Evolutionary conservation across 352 stramenopile genomes (phyloP).

Genomic region (Globisporangium middletonii): DNA sequence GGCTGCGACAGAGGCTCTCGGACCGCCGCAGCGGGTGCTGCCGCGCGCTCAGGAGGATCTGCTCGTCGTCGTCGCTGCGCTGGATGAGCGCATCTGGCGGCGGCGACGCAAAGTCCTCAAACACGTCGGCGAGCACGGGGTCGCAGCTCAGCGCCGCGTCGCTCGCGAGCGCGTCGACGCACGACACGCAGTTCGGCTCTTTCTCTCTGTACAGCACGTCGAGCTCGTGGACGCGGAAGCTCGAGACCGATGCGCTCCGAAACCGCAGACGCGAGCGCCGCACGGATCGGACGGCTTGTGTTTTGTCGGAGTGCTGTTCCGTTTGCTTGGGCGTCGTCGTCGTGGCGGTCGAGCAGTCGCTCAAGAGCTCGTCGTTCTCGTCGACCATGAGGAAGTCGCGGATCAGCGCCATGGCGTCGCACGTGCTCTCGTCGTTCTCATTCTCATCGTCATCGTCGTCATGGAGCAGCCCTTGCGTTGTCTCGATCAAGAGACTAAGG

Average conservation of each 20-base stretch:
- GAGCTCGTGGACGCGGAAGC: conserved; percentile 53
- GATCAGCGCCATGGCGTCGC: conserved; percentile 40
- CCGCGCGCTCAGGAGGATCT: conserved; percentile 2
- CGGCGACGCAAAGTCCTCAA: conserved; percentile 43
- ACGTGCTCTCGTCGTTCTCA: conserved; percentile 16
- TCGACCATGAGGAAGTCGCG: conserved; percentile 67
- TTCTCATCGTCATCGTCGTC: conserved; percentile 47
- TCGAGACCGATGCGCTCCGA: conserved; percentile 32
- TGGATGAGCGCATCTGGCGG: conserved; percentile 55
- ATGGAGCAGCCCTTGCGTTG: conserved; percentile 52
- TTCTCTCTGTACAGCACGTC: conserved; percentile 43
- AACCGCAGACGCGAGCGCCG: conserved; percentile 22
- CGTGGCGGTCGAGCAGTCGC: not conserved
- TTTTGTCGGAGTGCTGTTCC: not conserved
- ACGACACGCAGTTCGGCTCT: conserved; percentile 1
- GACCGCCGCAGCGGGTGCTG: conserved; percentile 22
- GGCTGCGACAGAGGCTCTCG: conserved; percentile 29
- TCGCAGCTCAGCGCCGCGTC: conserved; percentile 21
- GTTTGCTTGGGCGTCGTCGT: not conserved
- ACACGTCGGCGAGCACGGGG: conserved; percentile 43
- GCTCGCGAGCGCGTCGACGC: not conserved
- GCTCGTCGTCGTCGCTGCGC: conserved; percentile 22
- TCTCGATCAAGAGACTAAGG: conserved; percentile 58
- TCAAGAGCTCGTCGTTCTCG: conserved; percentile 20
- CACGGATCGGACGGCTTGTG: conserved; percentile 1